Evolutionary conservation across 257 asterid species (phyloP).

Genomic region (Solanum habrochaites): DNA sequence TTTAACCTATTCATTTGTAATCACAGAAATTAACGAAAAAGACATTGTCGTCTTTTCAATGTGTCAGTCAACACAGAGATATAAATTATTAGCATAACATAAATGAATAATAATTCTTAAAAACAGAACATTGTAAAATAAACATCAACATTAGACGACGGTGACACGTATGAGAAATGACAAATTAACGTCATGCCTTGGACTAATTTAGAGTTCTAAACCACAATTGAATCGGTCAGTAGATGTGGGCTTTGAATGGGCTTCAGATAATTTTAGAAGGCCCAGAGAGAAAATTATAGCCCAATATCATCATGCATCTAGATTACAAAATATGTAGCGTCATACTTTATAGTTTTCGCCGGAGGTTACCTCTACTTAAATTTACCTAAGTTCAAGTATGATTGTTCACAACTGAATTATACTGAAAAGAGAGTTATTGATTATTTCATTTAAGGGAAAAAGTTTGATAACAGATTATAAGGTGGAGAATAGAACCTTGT

Average conservation of each 20-base stretch:
- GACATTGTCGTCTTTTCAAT: not conserved
- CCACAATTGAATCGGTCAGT: not conserved
- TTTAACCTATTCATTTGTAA: not conserved
- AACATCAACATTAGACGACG: not conserved
- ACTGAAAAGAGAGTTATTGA: too few species aligned
- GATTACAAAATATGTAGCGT: not conserved
- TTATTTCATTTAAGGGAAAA: too few species aligned
- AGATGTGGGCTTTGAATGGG: not conserved
- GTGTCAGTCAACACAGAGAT: not conserved
- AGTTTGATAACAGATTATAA: too few species aligned
- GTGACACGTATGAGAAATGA: not conserved
- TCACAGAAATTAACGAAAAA: not conserved
- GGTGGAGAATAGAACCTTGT: too few species aligned
- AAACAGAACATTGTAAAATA: not conserved
- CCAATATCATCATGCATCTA: not conserved
- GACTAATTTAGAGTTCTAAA: not conserved
- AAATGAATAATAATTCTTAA: not conserved
- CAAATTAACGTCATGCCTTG: not conserved
- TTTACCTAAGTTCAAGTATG: too few species aligned
- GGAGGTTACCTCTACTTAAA: too few species aligned
- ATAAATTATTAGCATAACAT: not conserved
- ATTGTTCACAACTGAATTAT: too few species aligned
- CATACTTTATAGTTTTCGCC: too few species aligned
- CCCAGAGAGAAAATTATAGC: not conserved
- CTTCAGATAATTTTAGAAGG: not conserved